These are phyloP conservation scores for Cytospora piceae DNA, from an alignment of 2,329 filamentous ascomycete genomes.

Conservation along the genomic window DNA sequence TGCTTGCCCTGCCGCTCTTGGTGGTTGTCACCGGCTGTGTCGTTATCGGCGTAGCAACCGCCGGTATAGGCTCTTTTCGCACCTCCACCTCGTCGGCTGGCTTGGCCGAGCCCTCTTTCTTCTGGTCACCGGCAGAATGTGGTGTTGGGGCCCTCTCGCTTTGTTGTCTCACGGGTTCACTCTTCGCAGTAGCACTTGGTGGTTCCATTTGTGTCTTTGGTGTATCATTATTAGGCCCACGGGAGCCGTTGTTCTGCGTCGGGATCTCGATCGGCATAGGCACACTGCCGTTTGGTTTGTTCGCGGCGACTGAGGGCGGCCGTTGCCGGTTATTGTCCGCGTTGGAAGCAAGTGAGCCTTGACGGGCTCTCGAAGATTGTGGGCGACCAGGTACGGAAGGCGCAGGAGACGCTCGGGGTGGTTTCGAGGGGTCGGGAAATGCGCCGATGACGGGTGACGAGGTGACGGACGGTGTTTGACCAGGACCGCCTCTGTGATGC, in stretches of 20 bases:
- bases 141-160: constrained; percentile 29
- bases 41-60: constrained; percentile 43
- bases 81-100: constrained; percentile 51
- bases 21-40: constrained; percentile 45
- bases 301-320: constrained; percentile 64
- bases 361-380: constrained; percentile 71
- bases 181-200: constrained; percentile 43
- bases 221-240: constrained; percentile 46
- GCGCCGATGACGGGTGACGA: constrained; percentile 75
- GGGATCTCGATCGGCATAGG: constrained; percentile 44
- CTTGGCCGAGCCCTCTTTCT: constrained; percentile 43
- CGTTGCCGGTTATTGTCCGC: constrained; percentile 58
- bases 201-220: constrained; percentile 54
- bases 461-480: constrained; percentile 67
- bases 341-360: constrained; percentile 70
- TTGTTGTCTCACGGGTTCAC: constrained; percentile 33
- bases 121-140: constrained; percentile 35
- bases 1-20: constrained; percentile 68
- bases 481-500: constrained; percentile 24
- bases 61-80: constrained; percentile 46
- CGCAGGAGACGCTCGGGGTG: constrained; percentile 61
- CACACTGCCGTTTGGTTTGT: constrained; percentile 60
- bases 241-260: constrained; percentile 38
- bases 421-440: constrained; percentile 64
- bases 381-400: constrained; percentile 62